Conservation (phyloP, 1,284 basidiomycete genomes). For the Thelephora terrestris region DNA sequence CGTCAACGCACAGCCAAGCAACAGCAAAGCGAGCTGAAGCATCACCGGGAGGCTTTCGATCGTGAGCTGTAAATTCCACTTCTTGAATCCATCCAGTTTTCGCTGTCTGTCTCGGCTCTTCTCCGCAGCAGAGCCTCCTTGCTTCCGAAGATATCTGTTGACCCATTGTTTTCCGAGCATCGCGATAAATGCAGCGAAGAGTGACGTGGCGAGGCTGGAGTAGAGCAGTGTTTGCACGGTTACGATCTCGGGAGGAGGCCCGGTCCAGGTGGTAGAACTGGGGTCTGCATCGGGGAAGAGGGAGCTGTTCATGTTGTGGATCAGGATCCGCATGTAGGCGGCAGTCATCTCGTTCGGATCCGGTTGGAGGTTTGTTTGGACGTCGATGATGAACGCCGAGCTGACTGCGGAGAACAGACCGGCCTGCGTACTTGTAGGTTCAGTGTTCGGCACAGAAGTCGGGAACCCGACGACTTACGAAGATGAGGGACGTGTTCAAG, state of each 20-base stretch:
- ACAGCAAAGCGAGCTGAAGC: constrained; percentile 1
- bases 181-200: constrained; percentile 3
- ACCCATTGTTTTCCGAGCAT: constrained; percentile 5
- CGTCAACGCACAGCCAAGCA: not conserved
- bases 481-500: constrained; percentile 6
- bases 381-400: not conserved
- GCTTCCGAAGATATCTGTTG: not conserved
- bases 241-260: not conserved
- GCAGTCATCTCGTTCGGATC: not conserved
- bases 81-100: constrained; percentile 2
- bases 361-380: not conserved
- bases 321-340: not conserved
- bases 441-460: too few relatives aligned
- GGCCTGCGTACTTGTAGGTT: too few relatives aligned
- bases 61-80: not conserved
- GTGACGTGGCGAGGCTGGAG: not conserved
- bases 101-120: constrained; percentile 1
- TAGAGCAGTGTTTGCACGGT: constrained; percentile 1
- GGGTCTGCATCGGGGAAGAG: not conserved
- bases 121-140: not conserved
- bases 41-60: constrained; percentile 3
- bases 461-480: constrained; percentile 1
- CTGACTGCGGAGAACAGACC: not conserved
- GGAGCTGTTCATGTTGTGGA: not conserved
- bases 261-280: not conserved